Evolutionary conservation across 1,284 basidiomycete genomes (phyloP), one percentile per base, ranked within the genome.

Genomic region (Austroboletus novae-zelandiae): DNA sequence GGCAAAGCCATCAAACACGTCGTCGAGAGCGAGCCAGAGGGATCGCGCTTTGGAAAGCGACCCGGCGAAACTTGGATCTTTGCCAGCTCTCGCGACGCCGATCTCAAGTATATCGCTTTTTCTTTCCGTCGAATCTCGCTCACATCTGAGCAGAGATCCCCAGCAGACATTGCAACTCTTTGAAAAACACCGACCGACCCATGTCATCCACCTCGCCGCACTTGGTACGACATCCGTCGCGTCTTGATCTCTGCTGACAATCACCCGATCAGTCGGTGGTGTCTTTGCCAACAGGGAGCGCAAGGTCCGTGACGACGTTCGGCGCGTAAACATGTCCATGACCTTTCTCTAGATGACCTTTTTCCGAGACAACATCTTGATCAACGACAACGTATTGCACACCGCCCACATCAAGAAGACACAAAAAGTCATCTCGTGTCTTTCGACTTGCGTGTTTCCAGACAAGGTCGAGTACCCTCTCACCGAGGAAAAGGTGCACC

Each of bases 231-330:
- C n/a, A 13, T 25, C 11, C 15, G 2, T 46, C 41, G 5, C 18
- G 14, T 40, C 42, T 23, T n/a, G 35, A 49, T 54, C 44, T 6
- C n/a, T 36, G 23, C 48, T 58, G 40, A 50, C 36, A 29, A 51
- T 18, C 17, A 29, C n/a, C 17, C 45, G 36, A 53, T 54, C 63
- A 90, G 92, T 95, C 48, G 92, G 93, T 10, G 93, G 93, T 11
- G 72, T 95, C 29, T 95, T 93, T 76, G 88, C 83, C 61, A 95
- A 95, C 73, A 94, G 94, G 87, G 86, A 88, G 62, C 83, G 85
- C 72, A 94, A 95, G 70, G 89, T 84, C 50, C 32, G 71, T 51
- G 15, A 9, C 11, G 18, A 41, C 4, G 4, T 32, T 48, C 29
- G 25, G 5, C 31, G 14, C 23, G 17, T 17, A 5, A 30, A 50